Evolutionary conservation across 495 filamentous ascomycete species (phyloP).

Genomic region (Neurospora sp.): DNA sequence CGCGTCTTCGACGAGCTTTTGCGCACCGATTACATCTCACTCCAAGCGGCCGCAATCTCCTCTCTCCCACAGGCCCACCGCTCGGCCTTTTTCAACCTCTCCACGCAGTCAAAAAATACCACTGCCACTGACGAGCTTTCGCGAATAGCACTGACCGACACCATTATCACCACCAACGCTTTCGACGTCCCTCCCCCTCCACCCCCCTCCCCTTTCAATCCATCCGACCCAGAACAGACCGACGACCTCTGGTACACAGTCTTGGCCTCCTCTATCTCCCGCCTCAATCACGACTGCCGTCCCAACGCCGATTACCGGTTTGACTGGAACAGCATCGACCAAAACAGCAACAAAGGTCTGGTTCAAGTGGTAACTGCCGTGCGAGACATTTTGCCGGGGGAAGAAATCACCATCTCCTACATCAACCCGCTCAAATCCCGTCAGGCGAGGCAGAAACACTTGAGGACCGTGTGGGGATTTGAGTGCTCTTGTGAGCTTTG

Average conservation of each 20-base stretch:
- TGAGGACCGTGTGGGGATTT: conserved; percentile 31
- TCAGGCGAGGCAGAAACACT: conserved; percentile 12
- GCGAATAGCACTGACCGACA: conserved; percentile 9
- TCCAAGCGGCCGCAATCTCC: conserved; percentile 17
- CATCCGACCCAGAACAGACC: neutral
- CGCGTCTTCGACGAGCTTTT: conserved; percentile 19
- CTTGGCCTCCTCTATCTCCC: conserved; percentile 26
- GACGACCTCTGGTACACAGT: conserved; percentile 15
- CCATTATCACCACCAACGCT: conserved; percentile 22
- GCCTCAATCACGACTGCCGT: conserved; percentile 37
- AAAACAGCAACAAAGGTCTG: conserved; percentile 12
- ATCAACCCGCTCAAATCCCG: conserved; percentile 27
- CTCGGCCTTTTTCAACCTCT: conserved; percentile 17
- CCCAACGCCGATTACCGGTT: conserved; percentile 36
- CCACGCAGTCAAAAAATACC: conserved; percentile 9
- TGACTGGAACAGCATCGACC: conserved; percentile 8
- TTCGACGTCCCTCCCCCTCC: conserved; percentile 21
- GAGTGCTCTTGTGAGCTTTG: conserved; percentile 27
- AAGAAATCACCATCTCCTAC: conserved; percentile 32
- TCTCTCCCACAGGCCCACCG: conserved; percentile 17
- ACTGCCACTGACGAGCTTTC: neutral
- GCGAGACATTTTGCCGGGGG: conserved; percentile 23
- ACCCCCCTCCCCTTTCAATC: too few species aligned
- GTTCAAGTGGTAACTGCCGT: conserved; percentile 28
- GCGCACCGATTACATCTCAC: conserved; percentile 11